Evolutionary conservation across 495 filamentous ascomycete species (phyloP), one percentile per base, ranked within the genome.

Genomic region (Aspergillus sparsus): DNA sequence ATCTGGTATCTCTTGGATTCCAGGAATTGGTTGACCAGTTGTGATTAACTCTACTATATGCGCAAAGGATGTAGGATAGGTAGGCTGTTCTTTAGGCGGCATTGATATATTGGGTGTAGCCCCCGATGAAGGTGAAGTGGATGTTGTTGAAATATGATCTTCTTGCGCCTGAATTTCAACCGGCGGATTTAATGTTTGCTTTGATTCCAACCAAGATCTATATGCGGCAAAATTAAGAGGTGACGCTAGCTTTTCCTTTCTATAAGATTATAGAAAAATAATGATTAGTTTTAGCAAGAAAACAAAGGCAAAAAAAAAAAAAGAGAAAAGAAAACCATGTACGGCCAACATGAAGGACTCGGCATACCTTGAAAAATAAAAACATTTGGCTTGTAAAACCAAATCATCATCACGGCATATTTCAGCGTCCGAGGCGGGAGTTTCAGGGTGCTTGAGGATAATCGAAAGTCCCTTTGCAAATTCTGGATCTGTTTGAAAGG

Each of bases 41-140:
- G 88, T 89, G 62, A 98, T 91, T 34, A 97, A 85, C 45, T 91
- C 92, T 37, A 97, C 87, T 52, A 98, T 92, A 58, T 93, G 87
- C 32, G 89, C 86, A 67, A 98, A 98, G 3, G 88, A 89, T 27
- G 85, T 86, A 5, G 94, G 94, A 69, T 97, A 97, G 4, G 87
- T 84, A 45, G 85, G 77, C 27, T 82, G 77, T 18, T 66, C 51
- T 31, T 44, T 34, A 11, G 47, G 45, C 10, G 61, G 32, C 5
- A 54, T 21, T 16, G 56, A 13, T 46, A 9, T 21, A 4, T 61
- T 34, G 7, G 7, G 44, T 46, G 53, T 37, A 32, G 9, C 27
- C 36, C 44, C 49, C 13, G 62, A 47, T 5, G 45, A 31, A 34
- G 37, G 7, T 46, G 39, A 52, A 33, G 45, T 44, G 6, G 34